Evolutionary conservation across 2,329 filamentous ascomycete genomes (phyloP), one percentile per base, ranked within the genome.

Genomic region (Diplodia corticola): DNA sequence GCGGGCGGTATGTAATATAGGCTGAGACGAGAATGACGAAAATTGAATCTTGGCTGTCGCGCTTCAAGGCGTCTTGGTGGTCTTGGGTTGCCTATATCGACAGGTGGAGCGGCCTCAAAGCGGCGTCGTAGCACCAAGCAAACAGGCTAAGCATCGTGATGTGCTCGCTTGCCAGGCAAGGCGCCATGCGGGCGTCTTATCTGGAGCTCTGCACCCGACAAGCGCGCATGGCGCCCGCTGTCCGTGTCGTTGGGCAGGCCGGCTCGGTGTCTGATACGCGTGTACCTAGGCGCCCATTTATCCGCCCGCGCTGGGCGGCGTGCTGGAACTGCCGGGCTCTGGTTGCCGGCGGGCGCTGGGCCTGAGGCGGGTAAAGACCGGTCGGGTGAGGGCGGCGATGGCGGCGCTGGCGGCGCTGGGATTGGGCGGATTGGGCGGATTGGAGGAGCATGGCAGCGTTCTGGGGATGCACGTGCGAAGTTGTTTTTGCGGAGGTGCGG

Each of bases 121-220:
- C 54, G 33, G 22, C 17, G 26, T 6, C 10, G 55, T 24, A 10
- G 26, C 28, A 60, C 55, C 37, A 60, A 60, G 55, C 55, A 60
- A 60, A 60, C 40, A 46, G 57, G 57, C 57, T 61, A 61, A 61
- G 57, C 57, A 61, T 61, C 57, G 44, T 35, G 57, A 61, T 61
- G 40, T 61, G 57, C 57, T 60, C 55, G 55, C 37, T 60, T 60
- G 55, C 55, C 24, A 48, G 28, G 54, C 40, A 57, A 57, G n/a
- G 30, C 55, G 55, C 54, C 26, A 60, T 30, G 4, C 33, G 54
- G 33, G 54, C 22, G 22, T 53, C 51, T 54, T 54, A 54, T 54
- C 51, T 54, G 51, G 51, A n/a, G n/a, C n/a, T n/a, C n/a, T n/a
- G n/a, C n/a, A n/a, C n/a, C n/a, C 28, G 28, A 9, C 30, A 28